Percentiles rank a stretch among this genome's conserved stretches.
phyloP scores from a whole-genome alignment of 2,329 filamentous ascomycete species.

The Alternaria incomplexa region DNA sequence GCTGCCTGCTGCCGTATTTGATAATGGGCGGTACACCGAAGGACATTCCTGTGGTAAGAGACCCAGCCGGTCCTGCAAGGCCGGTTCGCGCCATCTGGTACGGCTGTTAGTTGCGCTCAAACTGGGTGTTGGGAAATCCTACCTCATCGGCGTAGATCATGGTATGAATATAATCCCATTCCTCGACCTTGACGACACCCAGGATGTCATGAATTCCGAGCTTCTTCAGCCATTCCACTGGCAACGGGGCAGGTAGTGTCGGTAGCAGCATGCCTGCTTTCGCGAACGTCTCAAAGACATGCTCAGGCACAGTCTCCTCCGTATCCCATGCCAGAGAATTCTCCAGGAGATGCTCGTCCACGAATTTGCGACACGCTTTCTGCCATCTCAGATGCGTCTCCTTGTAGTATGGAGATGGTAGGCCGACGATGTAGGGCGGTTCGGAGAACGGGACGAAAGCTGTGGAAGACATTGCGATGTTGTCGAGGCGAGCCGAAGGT shows the following conservation, averaged over 20 bases:
- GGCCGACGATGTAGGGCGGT: conserved; percentile 71
- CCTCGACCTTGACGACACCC: conserved; percentile 70
- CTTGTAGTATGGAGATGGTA: conserved; percentile 75
- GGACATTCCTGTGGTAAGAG: conserved; percentile 73
- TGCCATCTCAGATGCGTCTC: conserved; percentile 71
- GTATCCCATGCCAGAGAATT: conserved; percentile 74
- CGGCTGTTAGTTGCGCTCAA: background rate
- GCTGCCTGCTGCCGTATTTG: conserved; percentile 67
- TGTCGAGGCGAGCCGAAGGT: background rate
- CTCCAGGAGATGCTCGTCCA: conserved; percentile 66
- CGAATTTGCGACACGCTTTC: conserved; percentile 69
- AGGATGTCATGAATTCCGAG: conserved; percentile 71
- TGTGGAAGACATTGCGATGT: conserved; percentile 36
- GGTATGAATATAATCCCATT: conserved; percentile 75
- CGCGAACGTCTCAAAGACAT: conserved; percentile 70
- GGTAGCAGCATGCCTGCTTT: conserved; percentile 73
- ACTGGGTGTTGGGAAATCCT: background rate
- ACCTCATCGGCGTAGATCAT: conserved; percentile 74
- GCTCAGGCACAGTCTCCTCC: conserved; percentile 65
- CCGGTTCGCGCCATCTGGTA: conserved; percentile 67
- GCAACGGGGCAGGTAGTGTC: conserved; percentile 71
- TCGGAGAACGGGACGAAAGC: conserved; percentile 70
- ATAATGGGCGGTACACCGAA: conserved; percentile 75
- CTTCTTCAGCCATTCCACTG: conserved; percentile 69
- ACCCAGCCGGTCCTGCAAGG: conserved; percentile 66